Evolutionary conservation across 352 stramenopile genomes (phyloP).

Genomic region (Phytophthora boehmeriae): DNA sequence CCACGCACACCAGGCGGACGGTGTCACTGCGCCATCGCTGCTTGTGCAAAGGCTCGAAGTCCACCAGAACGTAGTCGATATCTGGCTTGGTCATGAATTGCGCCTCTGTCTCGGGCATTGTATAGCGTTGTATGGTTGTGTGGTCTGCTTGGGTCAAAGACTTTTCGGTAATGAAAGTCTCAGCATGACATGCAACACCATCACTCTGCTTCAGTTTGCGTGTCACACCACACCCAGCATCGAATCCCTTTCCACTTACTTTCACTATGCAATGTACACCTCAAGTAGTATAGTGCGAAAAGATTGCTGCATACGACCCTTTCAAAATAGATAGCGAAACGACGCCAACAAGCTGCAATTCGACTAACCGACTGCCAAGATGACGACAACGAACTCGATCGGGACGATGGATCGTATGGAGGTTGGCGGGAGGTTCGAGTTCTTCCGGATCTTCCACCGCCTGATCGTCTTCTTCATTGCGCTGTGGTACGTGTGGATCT

Average conservation of each 20-base stretch:
- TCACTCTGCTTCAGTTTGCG: conserved; percentile 19
- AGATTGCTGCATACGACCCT: no score
- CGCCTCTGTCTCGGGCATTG: not conserved
- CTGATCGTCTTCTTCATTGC: conserved; percentile 24
- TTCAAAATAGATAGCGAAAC: no score
- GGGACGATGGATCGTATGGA: not conserved
- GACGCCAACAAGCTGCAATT: not conserved
- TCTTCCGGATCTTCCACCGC: conserved; percentile 15
- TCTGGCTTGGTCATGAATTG: conserved; percentile 19
- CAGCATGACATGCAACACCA: conserved; percentile 11
- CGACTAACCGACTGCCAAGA: not conserved
- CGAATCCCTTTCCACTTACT: no score
- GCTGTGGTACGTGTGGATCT: conserved; percentile 26
- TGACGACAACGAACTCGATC: not conserved
- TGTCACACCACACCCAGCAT: conserved; percentile 17
- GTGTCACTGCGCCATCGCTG: conserved; percentile 45
- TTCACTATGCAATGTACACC: no score
- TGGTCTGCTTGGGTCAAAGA: not conserved
- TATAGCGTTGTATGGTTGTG: not conserved
- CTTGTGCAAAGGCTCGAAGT: conserved; percentile 49
- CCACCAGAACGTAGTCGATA: conserved; percentile 44
- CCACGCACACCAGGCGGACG: conserved; percentile 44
- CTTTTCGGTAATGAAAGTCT: conserved; percentile 19
- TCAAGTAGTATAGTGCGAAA: no score
- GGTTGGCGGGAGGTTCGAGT: not conserved